Base-by-base conservation (phyloP, 768 basidiomycete genomes). In the Calocybe cyanea region DNA sequence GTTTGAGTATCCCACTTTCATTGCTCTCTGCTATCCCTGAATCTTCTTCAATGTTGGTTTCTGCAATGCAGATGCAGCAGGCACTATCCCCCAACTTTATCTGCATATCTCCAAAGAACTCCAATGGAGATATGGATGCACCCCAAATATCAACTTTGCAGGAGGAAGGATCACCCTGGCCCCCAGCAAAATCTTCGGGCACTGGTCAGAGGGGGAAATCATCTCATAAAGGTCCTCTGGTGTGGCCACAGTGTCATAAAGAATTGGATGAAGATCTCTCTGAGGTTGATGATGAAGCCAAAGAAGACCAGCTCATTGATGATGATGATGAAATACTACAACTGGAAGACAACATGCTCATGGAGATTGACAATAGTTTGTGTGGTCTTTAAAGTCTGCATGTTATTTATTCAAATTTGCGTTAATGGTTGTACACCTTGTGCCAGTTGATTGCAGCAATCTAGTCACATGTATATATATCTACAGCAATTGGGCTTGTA, bases 131-230 rank as follows among this genome's bases (percentile, higher is more conserved):
- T 53, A 87, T 89, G 85, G 88, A 89, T 32, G 85, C 87, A 25
- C 88, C 88, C 30, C 81, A 81, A 54, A 90, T 91, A 44, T 90
- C 87, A 19, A 90, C 83, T 21, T 76, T 90, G 25, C 73, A 71
- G 25, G 85, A 88, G 38, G 87, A 89, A 48, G 75, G 75, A 9
- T 77, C 77, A n/a, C 85, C 86, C 38, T 82, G 87, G 11, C 83
- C 83, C 3, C 53, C 58, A 43, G 62, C 66, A 7, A 54, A 62
- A 41, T 43, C 63, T 42, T 38, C 63, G 25, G 62, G 65, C 45
- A 74, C 46, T 31, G 38, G 43, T 4, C 49, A 50, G 32, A 50
- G 52, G 36, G 48, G 34, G 19, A 56, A 54, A 51, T 19, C 50
- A 6, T 28, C 51, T 4, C 40, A 48, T 15, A 53, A 53, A 46